phyloP scores from a whole-genome alignment of 2,329 filamentous ascomycete species.

The Lachnellula cervina region DNA sequence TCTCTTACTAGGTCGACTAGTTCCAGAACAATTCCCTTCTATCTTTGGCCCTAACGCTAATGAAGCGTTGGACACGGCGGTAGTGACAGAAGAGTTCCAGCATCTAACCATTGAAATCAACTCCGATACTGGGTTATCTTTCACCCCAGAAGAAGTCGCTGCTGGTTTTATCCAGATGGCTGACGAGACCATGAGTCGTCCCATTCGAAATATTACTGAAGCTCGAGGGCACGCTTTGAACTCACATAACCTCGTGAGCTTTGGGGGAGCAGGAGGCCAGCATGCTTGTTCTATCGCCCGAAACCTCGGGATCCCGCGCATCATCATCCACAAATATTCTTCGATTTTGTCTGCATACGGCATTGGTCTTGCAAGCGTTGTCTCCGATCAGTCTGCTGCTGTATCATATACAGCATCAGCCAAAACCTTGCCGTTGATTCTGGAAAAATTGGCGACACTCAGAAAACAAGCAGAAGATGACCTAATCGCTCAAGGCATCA shows the following conservation, averaged over 20 bases:
- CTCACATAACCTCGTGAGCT: slow-evolving; percentile 79
- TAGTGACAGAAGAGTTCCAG: slow-evolving; percentile 68
- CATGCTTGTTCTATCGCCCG: slow-evolving; percentile 81
- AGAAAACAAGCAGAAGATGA: neutral
- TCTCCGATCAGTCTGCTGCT: slow-evolving; percentile 61
- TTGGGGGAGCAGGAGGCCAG: slow-evolving; percentile 88
- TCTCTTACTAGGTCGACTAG: slow-evolving; percentile 71
- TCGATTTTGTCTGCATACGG: slow-evolving; percentile 86
- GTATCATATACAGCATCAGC: neutral
- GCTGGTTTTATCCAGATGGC: slow-evolving; percentile 78
- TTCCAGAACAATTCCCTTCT: slow-evolving; percentile 87
- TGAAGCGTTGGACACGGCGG: slow-evolving; percentile 67
- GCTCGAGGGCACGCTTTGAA: slow-evolving; percentile 85
- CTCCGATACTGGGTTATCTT: slow-evolving; percentile 56
- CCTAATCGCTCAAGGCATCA: slow-evolving; percentile 66
- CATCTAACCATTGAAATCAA: slow-evolving; percentile 75
- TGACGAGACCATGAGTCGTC: slow-evolving; percentile 84
- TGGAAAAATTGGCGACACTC: neutral
- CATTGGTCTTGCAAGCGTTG: slow-evolving; percentile 86
- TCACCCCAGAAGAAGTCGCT: slow-evolving; percentile 56
- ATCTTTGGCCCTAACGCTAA: slow-evolving; percentile 60
- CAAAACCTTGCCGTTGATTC: slow-evolving; percentile 31
- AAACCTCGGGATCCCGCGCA: slow-evolving; percentile 75
- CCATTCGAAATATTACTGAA: slow-evolving; percentile 83
- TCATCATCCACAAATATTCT: slow-evolving; percentile 79